Base-by-base conservation (phyloP, 2,329 filamentous ascomycete species). In the Fusarium verrucosum region DNA sequence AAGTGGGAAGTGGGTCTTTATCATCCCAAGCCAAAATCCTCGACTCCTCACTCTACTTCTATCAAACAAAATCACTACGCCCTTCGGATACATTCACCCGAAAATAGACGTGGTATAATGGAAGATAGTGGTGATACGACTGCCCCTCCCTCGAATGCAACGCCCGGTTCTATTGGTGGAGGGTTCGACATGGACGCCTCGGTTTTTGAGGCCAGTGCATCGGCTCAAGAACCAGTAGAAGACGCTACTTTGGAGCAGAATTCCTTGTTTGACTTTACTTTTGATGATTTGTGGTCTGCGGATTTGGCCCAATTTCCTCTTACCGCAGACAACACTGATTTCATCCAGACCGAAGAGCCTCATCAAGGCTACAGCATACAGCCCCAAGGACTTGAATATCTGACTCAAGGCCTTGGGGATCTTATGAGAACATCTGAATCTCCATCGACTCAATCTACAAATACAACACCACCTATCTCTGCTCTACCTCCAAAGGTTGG, bases 401-500 rank as follows among this genome's bases (percentile, higher is more conserved):
- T 22, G 8, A 25, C 13, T 4, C 35, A 41, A 7, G 36, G 14
- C 13, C 25, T 40, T 2, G 41, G 17, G 1, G 42, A 23, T 2
- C 16, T 42, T 9, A 17, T 32, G 23, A 25, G 16, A 20, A 30
- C 19, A 1, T 14, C 28, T 4, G 28, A 32, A 2, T 42, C 32
- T 0, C 37, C 43, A 2, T 33, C 35, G 4, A 62, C 37, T 3
- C n/a, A 42, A 10, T 44, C 40, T 5, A 35, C 19, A 16, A 26
- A 50, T 7, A 37, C 20, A 14, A 11, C 37, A 5, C 25, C 22
- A 1, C 59, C 42, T 0, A 28, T n/a, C 5, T 38, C 47, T 14
- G 32, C 53, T 0, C 30, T 66, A 1, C 63, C 62, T 0, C 49
- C 63, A 3, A 66, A 66, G 17, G 42, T 66, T 2, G 64, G 63